Evolutionary conservation across 331 rosid genomes (phyloP).

Genomic region (Quercus tomentella): DNA sequence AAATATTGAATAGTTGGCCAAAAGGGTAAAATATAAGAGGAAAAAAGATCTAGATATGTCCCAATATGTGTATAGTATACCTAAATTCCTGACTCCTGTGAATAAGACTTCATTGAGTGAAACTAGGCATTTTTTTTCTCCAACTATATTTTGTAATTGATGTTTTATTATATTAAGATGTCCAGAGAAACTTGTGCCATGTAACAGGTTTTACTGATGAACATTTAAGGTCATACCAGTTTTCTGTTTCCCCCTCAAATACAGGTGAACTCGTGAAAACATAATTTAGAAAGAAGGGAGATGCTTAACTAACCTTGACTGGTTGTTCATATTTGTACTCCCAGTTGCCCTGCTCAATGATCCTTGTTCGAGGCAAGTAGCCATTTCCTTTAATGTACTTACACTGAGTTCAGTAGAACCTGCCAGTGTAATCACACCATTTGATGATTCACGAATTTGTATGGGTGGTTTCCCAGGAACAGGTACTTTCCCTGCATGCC

Average conservation of each 20-base stretch:
- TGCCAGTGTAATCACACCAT: conserved; percentile 95
- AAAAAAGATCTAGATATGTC: background rate
- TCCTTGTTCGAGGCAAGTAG: conserved; percentile 96
- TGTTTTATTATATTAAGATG: background rate
- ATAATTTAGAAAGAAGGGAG: conserved; percentile 14
- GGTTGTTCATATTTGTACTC: conserved; percentile 99
- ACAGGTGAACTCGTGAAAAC: too few species aligned
- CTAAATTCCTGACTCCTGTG: background rate
- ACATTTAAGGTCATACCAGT: background rate
- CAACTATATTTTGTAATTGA: background rate
- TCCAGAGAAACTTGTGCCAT: background rate
- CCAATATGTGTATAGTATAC: background rate
- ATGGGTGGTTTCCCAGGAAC: conserved; percentile 86
- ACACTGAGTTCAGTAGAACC: conserved; percentile 97
- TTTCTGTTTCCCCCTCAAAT: background rate
- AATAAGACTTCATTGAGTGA: background rate
- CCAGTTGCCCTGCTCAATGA: conserved; percentile 96
- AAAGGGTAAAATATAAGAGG: background rate
- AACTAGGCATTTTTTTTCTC: background rate
- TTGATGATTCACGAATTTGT: conserved; percentile 98
- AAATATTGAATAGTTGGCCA: background rate
- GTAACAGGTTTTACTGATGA: background rate
- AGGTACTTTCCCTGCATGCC: conserved; percentile 67
- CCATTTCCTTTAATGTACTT: conserved; percentile 81
- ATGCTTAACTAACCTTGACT: conserved; percentile 70